Base-by-base conservation (phyloP, 176 grass and related monocot species). In the Alloteropsis semialata region DNA sequence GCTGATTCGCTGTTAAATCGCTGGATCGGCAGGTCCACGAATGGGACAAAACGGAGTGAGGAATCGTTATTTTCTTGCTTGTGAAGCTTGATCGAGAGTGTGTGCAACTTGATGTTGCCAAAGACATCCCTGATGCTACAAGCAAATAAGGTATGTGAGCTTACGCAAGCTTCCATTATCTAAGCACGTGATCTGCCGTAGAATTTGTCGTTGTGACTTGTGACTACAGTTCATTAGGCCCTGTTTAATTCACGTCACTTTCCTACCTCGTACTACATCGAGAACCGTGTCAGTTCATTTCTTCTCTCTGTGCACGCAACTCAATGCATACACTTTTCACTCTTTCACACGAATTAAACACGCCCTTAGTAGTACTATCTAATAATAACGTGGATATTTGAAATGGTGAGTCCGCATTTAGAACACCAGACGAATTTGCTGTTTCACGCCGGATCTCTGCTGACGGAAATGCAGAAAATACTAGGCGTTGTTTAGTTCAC, bases 21-120 rank as follows among this genome's bases (percentile, higher is more conserved):
- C 45, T 34, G 17, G 70, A 29, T 18, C 41, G 8, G 14, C 18
- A 22, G 45, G 28, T 51, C 19, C 5, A 4, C 2, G 13, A 55
- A 55, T 54, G 72, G 30, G 53, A 57, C 74, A 60, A 78, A 63
- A 2, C 32, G 66, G 66, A 53, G 33, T 27, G 32, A 68, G 19
- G 7, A 70, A 71, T 33, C 65, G 5, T 55, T 16, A 6, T 21
- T 43, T 50, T 53, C 29, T 80, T 54, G 48, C 78, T 43, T 30
- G n/a, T 56, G 34, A 81, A 69, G 78, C 34, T 42, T 56, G 1
- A 44, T 28, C 2, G 65, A 17, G 32, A 3, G 13, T n/a, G 36
- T n/a, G 36, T 60, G 79, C 37, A 42, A 82, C 66, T 45, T 82
- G 56, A 29, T 78, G 22, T 62, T 44, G 36, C n/a, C 22, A 59